phyloP scores from a whole-genome alignment of 139 green algal species.

The Penium margaritaceum region DNA sequence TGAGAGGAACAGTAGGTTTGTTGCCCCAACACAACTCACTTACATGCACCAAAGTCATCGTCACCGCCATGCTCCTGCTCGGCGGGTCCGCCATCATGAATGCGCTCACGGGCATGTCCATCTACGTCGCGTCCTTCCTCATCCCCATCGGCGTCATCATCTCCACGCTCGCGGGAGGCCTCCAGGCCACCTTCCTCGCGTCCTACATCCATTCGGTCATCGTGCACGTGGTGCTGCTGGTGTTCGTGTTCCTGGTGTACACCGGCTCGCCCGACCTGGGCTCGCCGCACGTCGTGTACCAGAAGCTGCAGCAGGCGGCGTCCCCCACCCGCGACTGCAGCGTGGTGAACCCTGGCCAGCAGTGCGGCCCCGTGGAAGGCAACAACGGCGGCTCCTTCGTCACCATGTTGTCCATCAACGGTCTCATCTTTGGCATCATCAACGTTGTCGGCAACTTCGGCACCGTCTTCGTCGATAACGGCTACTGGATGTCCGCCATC shows the following conservation, averaged over 20 bases:
- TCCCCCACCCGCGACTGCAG: constrained; percentile 23
- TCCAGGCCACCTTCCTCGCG: constrained; percentile 82
- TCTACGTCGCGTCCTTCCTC: constrained; percentile 47
- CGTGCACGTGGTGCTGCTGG: constrained; percentile 75
- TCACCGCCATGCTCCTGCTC: constrained; percentile 73
- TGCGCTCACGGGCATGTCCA: constrained; percentile 70
- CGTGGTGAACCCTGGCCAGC: constrained; percentile 26
- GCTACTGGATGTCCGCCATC: constrained; percentile 84
- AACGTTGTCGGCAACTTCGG: constrained; percentile 93
- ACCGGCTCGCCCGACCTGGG: constrained; percentile 54
- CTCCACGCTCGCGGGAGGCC: constrained; percentile 78
- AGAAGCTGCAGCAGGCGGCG: constrained; percentile 53
- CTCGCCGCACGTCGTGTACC: constrained; percentile 61
- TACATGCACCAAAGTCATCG: constrained; percentile 84
- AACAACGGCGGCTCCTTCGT: constrained; percentile 80
- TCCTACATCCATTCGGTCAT: constrained; percentile 76
- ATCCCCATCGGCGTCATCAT: constrained; percentile 65
- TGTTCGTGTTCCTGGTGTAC: constrained; percentile 80
- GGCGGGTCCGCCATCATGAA: constrained; percentile 78
- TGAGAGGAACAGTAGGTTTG: no score
- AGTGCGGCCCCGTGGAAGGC: constrained; percentile 58
- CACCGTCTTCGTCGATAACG: constrained; percentile 81
- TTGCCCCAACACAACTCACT: no score
- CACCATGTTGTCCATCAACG: constrained; percentile 78
- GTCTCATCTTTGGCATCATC: constrained; percentile 91